These are phyloP conservation scores for Gardenia jasminoides DNA, from an alignment of 257 asterid genomes.

Conservation along the genomic window DNA sequence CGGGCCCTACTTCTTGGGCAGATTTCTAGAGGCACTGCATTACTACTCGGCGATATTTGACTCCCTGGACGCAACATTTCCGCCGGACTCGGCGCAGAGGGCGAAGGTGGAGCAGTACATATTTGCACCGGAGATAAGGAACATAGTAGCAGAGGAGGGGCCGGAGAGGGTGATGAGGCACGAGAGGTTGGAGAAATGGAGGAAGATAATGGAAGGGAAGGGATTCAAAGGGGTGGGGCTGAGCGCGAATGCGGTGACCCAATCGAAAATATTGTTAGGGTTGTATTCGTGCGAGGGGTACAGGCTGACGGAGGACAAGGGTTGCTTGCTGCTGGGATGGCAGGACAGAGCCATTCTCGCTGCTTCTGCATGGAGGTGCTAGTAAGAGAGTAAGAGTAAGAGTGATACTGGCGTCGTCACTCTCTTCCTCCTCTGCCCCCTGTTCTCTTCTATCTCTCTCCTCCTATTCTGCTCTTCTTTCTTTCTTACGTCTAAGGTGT, in stretches of 20 bases:
- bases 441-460: too few species aligned
- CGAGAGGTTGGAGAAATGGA: constrained; percentile 80
- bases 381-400: too few species aligned
- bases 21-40: constrained; percentile 78
- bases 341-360: constrained; percentile 78
- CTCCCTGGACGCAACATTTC: constrained; percentile 80
- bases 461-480: neutral
- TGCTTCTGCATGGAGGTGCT: constrained; percentile 89
- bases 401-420: too few species aligned
- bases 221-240: constrained; percentile 67
- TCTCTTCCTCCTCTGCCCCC: neutral
- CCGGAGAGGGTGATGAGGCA: constrained; percentile 59
- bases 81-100: constrained; percentile 73
- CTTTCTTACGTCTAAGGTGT: neutral
- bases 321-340: constrained; percentile 86
- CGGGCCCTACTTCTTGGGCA: constrained; percentile 81
- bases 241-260: constrained; percentile 74
- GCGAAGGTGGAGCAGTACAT: constrained; percentile 77
- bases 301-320: constrained; percentile 71
- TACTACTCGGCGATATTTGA: constrained; percentile 77
- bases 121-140: constrained; percentile 73
- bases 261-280: constrained; percentile 72
- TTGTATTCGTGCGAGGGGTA: constrained; percentile 82
- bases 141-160: constrained; percentile 74
- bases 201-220: constrained; percentile 76